Percentiles rank a stretch among this genome's conserved stretches.
Evolutionary conservation across 2,329 filamentous ascomycete species (phyloP).

Genomic region (Aspergillus sp.): DNA sequence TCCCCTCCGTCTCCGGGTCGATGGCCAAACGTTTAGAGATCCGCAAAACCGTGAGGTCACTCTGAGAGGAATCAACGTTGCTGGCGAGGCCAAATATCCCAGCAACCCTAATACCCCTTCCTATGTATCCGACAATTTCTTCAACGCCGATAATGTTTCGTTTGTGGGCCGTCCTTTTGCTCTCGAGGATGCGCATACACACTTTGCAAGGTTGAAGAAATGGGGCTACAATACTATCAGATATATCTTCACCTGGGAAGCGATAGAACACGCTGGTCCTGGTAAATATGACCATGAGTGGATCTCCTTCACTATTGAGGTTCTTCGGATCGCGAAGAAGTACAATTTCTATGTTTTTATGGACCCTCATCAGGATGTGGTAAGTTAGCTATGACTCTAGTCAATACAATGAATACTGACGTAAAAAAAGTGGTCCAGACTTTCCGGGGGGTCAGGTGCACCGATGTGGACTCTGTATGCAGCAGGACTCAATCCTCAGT

Average conservation of each 20-base stretch:
- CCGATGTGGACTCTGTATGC: constrained; percentile 98
- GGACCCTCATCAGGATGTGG: constrained; percentile 97
- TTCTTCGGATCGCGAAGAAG: constrained; percentile 75
- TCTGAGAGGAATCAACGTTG: constrained; percentile 89
- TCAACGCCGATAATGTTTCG: constrained; percentile 84
- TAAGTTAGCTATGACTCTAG: constrained; percentile 42
- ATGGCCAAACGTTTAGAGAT: constrained; percentile 82
- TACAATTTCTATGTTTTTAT: constrained; percentile 97
- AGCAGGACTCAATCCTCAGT: constrained; percentile 80
- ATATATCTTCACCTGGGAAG: constrained; percentile 98
- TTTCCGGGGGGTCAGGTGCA: constrained; percentile 88
- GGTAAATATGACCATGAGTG: constrained; percentile 91
- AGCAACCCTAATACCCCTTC: constrained; percentile 77
- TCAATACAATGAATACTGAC: constrained; percentile 21
- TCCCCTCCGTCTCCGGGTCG: constrained; percentile 71
- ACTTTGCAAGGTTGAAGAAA: constrained; percentile 79
- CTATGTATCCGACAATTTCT: constrained; percentile 73
- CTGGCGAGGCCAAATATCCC: constrained; percentile 85
- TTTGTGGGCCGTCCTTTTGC: constrained; percentile 85
- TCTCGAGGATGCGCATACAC: constrained; percentile 73
- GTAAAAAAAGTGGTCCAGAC: constrained; percentile 72
- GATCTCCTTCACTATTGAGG: constrained; percentile 83
- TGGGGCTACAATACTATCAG: constrained; percentile 96
- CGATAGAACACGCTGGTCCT: constrained; percentile 88
- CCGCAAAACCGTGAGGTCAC: constrained; percentile 75